Conservation (phyloP, 2,329 filamentous ascomycete genomes). For the Podosphaera xanthii region DNA sequence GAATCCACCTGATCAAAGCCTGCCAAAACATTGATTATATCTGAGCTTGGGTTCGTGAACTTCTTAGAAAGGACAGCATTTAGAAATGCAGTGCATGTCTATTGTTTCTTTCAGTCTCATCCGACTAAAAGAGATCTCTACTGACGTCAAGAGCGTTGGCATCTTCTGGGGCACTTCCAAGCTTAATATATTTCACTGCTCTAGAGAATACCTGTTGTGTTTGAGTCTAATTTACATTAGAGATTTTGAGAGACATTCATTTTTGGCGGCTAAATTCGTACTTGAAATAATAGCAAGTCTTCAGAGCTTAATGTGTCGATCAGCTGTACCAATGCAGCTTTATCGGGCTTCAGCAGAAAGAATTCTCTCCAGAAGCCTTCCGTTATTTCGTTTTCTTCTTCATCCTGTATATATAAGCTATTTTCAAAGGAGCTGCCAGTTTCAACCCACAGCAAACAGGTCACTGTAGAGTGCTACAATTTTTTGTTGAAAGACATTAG, state of each 20-base stretch:
- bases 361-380: slow-evolving; percentile 95
- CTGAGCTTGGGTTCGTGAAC: slow-evolving; percentile 86
- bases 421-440: slow-evolving; percentile 1
- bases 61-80: slow-evolving; percentile 63
- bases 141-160: slow-evolving; percentile 70
- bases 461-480: slow-evolving; percentile 74
- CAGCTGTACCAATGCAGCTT: slow-evolving; percentile 39
- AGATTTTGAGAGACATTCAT: slow-evolving; percentile 1
- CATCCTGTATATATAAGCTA: slow-evolving; percentile 25
- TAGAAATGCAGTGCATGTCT: slow-evolving; percentile 83
- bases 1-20: slow-evolving; percentile 74
- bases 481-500: slow-evolving; percentile 82
- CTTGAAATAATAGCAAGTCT: slow-evolving; percentile 54
- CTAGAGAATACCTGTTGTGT: slow-evolving; percentile 45
- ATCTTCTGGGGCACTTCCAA: slow-evolving; percentile 34
- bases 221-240: slow-evolving; percentile 11
- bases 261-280: slow-evolving; percentile 25
- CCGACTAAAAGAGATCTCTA: slow-evolving; percentile 1
- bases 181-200: slow-evolving; percentile 46
- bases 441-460: slow-evolving; percentile 44
- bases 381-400: slow-evolving; percentile 44
- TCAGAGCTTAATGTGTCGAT: slow-evolving; percentile 50
- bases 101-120: slow-evolving; percentile 20
- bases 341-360: slow-evolving; percentile 71
- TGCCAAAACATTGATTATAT: slow-evolving; percentile 74